Evolutionary conservation across 345 rosid genomes (phyloP).

Genomic region (Ricinus communis): DNA sequence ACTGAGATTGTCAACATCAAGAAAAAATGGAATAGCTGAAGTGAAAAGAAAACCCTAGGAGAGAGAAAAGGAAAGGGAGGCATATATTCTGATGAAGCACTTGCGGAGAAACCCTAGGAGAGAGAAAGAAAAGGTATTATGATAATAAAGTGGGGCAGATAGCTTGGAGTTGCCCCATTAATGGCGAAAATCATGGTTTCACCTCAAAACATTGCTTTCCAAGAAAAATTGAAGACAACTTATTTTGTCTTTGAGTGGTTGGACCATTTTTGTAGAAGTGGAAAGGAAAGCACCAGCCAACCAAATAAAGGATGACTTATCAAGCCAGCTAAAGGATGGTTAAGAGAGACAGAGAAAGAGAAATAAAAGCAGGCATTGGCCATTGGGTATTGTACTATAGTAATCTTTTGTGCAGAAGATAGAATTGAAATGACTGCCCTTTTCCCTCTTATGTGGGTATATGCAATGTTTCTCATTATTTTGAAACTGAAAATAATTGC

Average conservation of each 20-base stretch:
- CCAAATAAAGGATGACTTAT: not conserved
- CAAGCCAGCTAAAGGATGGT: not conserved
- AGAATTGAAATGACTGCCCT: slow-evolving; percentile 5
- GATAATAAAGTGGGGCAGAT: not conserved
- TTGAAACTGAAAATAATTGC: slow-evolving; percentile 4
- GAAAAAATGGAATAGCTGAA: not conserved
- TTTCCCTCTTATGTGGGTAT: slow-evolving; percentile 1
- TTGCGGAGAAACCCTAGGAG: slow-evolving; percentile 14
- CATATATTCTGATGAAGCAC: not conserved
- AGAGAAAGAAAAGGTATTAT: not conserved
- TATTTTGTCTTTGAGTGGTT: slow-evolving; percentile 6
- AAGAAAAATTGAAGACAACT: not conserved
- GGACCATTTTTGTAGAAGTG: slow-evolving; percentile 12
- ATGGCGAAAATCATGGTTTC: slow-evolving; percentile 13
- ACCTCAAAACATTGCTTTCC: not conserved
- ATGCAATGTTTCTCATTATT: slow-evolving; percentile 23
- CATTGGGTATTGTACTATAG: not conserved
- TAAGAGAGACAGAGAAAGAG: not conserved
- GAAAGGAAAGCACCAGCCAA: too few relatives aligned
- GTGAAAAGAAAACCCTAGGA: not conserved
- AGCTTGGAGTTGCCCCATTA: slow-evolving; percentile 5
- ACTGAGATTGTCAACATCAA: not conserved
- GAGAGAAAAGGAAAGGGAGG: not conserved
- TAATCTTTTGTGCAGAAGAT: not conserved
- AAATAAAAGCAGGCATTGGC: too few relatives aligned